Conservation (phyloP, 768 basidiomycete genomes). For the Tricholoma matsutake region DNA sequence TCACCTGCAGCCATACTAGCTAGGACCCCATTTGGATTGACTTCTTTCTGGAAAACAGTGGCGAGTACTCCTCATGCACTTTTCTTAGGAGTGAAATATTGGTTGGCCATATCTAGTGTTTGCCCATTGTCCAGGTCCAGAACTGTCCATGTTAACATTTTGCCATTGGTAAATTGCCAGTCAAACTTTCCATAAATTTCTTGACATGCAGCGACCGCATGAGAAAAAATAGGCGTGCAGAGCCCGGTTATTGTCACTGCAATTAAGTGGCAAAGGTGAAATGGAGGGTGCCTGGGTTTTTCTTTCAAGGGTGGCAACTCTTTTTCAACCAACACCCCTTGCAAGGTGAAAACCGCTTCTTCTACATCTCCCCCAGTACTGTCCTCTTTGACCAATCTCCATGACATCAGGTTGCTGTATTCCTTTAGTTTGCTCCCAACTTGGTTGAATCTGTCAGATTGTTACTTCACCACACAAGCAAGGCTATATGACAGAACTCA, state of each 20-base stretch:
- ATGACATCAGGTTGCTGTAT: too few relatives aligned
- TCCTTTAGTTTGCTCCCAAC: too few relatives aligned
- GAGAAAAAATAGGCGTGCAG: not conserved
- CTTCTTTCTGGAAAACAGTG: not conserved
- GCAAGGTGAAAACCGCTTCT: too few relatives aligned
- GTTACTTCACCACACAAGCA: too few relatives aligned
- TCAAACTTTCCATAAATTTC: not conserved
- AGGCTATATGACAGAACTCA: too few relatives aligned
- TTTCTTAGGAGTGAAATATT: not conserved
- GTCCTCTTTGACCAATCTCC: too few relatives aligned
- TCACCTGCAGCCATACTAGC: not conserved
- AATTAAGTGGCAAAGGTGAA: too few relatives aligned
- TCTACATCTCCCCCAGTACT: too few relatives aligned
- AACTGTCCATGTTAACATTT: not conserved
- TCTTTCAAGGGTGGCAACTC: not conserved
- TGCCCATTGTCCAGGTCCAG: not conserved
- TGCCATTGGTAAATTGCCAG: not conserved
- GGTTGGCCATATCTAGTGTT: not conserved
- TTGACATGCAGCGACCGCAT: not conserved
- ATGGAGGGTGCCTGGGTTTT: not conserved
- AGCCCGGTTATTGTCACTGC: not conserved
- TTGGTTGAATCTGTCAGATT: too few relatives aligned
- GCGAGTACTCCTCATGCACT: not conserved
- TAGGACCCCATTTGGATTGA: not conserved
- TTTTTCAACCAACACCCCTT: too few relatives aligned